Percentiles rank a stretch among this genome's conserved stretches.
These are phyloP conservation scores for Bolboschoenus planiculmis DNA, from an alignment of 176 grass and related monocot genomes.

Conservation along the genomic window DNA sequence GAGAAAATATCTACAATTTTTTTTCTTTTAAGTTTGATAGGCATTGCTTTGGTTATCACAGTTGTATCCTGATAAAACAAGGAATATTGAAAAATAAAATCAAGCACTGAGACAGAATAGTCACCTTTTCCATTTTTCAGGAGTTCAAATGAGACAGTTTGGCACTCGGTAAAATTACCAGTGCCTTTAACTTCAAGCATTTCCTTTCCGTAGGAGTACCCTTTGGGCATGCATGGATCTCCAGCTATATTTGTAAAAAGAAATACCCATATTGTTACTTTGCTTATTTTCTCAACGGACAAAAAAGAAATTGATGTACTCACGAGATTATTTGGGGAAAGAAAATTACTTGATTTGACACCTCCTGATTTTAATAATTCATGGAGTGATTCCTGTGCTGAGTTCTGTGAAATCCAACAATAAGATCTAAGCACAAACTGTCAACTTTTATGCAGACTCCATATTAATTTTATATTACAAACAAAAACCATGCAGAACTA, in stretches of 20 bases:
- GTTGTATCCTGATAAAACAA: not conserved
- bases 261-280: not conserved
- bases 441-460: not conserved
- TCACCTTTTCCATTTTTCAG: conserved; percentile 63
- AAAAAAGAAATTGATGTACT: not conserved
- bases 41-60: not conserved
- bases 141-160: conserved; percentile 37
- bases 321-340: not conserved
- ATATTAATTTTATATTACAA: not conserved
- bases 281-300: conserved; percentile 4
- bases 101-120: conserved; percentile 11
- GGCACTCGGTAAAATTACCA: conserved; percentile 60
- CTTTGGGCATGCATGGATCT: conserved; percentile 82
- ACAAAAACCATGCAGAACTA: not conserved
- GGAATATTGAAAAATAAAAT: not conserved
- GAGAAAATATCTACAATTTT: not conserved
- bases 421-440: conserved; percentile 2
- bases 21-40: not conserved
- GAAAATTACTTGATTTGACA: conserved; percentile 28
- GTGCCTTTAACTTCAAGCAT: conserved; percentile 35
- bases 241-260: conserved; percentile 19
- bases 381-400: conserved; percentile 47
- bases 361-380: conserved; percentile 58
- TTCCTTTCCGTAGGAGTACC: conserved; percentile 40
- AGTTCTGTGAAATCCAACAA: conserved; percentile 47